Conservation (phyloP, 2,329 filamentous ascomycete species). For the Aspergillus tanneri region DNA sequence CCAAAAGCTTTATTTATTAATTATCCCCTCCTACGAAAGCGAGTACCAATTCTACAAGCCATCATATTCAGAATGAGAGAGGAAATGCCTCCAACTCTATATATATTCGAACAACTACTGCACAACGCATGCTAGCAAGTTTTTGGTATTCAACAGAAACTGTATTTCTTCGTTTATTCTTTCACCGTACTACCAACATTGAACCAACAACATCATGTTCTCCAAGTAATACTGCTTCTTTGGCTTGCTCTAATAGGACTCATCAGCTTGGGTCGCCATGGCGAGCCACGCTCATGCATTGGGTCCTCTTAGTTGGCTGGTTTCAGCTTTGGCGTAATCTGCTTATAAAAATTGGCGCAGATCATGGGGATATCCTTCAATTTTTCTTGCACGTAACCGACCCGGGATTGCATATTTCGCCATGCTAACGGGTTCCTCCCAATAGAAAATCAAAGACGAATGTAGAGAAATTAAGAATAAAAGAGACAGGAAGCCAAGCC, state of each 20-base stretch:
- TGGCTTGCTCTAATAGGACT: neutral
- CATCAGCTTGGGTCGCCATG: neutral
- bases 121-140: too few relatives aligned
- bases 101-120: neutral
- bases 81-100: neutral
- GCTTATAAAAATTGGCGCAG: constrained; percentile 2
- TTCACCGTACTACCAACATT: neutral
- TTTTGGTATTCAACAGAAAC: too few relatives aligned
- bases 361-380: constrained; percentile 7
- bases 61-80: neutral
- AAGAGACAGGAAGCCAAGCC: constrained; percentile 15
- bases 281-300: neutral
- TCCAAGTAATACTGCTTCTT: neutral
- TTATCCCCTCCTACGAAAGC: neutral
- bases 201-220: neutral
- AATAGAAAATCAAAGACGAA: neutral
- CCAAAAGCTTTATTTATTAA: too few relatives aligned
- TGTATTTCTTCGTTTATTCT: neutral
- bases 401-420: constrained; percentile 2
- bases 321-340: constrained; percentile 5
- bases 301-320: constrained; percentile 6
- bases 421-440: constrained; percentile 7
- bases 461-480: constrained; percentile 1
- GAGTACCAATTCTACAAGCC: too few relatives aligned
- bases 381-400: constrained; percentile 11